phyloP scores from a whole-genome alignment of 139 green algal genomes.

The Diplosphaera chodatii region DNA sequence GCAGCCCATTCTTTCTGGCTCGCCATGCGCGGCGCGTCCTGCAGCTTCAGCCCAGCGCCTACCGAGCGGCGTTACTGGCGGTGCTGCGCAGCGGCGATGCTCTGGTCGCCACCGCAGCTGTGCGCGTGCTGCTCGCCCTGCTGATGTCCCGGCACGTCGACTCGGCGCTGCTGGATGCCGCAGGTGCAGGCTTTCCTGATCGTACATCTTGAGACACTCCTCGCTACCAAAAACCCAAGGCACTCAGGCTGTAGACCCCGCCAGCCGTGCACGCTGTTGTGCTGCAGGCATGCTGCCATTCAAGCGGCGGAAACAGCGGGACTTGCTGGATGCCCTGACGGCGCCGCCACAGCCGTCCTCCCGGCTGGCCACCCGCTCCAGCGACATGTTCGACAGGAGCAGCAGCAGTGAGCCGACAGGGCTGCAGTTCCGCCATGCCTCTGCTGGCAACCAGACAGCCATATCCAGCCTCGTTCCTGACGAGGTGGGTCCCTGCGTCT shows the following conservation, averaged over 20 bases:
- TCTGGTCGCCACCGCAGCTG: slow-evolving; percentile 33
- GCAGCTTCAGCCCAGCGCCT: slow-evolving; percentile 9
- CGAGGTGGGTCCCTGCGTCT: too few relatives aligned
- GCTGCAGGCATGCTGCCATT: slow-evolving; percentile 37
- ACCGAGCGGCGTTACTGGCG: slow-evolving; percentile 30
- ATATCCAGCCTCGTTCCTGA: neutral
- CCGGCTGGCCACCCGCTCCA: neutral
- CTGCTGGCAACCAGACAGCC: neutral
- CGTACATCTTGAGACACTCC: too few relatives aligned
- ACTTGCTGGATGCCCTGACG: slow-evolving; percentile 33
- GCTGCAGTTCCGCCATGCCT: neutral
- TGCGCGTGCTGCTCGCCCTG: slow-evolving; percentile 37
- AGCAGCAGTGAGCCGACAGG: neutral
- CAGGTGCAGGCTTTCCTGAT: too few relatives aligned
- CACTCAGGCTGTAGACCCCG: too few relatives aligned
- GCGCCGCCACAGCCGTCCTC: neutral
- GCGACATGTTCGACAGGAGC: neutral
- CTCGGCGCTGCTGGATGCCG: slow-evolving; percentile 32
- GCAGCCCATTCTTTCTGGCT: neutral
- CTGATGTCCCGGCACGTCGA: slow-evolving; percentile 21
- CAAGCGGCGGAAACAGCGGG: slow-evolving; percentile 20
- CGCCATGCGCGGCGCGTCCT: neutral
- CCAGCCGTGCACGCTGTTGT: too few relatives aligned
- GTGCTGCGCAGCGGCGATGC: slow-evolving; percentile 26
- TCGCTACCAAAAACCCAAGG: too few relatives aligned